Conservation (phyloP, 208 protist species). For the Vickermania ingenoplastis region DNA sequence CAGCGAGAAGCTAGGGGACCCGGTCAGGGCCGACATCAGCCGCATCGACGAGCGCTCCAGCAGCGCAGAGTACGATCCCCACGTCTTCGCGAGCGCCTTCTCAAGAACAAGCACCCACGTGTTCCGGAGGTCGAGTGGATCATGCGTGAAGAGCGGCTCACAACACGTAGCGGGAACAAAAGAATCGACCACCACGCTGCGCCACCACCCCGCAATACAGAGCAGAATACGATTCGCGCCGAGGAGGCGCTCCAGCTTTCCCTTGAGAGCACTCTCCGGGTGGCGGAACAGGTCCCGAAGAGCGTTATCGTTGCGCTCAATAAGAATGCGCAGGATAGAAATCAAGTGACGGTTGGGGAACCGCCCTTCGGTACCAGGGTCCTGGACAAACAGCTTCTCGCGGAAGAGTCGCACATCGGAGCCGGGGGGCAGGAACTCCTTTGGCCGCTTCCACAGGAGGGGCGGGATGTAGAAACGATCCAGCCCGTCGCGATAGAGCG, state of each 20-base stretch:
- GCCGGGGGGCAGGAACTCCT: slow-evolving; percentile 11
- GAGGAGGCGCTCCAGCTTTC: slow-evolving; percentile 19
- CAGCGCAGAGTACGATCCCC: slow-evolving; percentile 29
- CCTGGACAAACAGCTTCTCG: slow-evolving; percentile 17
- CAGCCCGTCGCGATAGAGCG: slow-evolving; percentile 8
- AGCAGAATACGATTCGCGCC: slow-evolving; percentile 48
- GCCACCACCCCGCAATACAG: slow-evolving; percentile 38
- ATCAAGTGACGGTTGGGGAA: slow-evolving; percentile 34
- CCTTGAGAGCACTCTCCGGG: slow-evolving; percentile 13
- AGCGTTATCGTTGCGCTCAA: slow-evolving; percentile 13
- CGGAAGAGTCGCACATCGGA: slow-evolving; percentile 18
- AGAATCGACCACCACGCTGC: slow-evolving; percentile 33
- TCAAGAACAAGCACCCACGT: slow-evolving; percentile 42
- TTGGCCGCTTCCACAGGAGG: slow-evolving; percentile 18
- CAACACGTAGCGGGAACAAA: slow-evolving; percentile 18
- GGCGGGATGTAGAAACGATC: slow-evolving; percentile 19
- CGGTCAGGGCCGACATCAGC: slow-evolving; percentile 30
- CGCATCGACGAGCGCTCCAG: slow-evolving; percentile 24
- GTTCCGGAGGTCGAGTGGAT: slow-evolving; percentile 20
- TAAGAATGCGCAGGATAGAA: slow-evolving; percentile 27
- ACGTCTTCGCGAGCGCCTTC: slow-evolving; percentile 53
- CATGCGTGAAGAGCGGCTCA: slow-evolving; percentile 8
- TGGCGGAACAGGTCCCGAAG: slow-evolving; percentile 38
- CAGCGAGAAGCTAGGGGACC: slow-evolving; percentile 21
- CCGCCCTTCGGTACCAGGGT: slow-evolving; percentile 20